Evolutionary conservation across 2,329 filamentous ascomycete species (phyloP).

Genomic region (Diaporthe helianthi): DNA sequence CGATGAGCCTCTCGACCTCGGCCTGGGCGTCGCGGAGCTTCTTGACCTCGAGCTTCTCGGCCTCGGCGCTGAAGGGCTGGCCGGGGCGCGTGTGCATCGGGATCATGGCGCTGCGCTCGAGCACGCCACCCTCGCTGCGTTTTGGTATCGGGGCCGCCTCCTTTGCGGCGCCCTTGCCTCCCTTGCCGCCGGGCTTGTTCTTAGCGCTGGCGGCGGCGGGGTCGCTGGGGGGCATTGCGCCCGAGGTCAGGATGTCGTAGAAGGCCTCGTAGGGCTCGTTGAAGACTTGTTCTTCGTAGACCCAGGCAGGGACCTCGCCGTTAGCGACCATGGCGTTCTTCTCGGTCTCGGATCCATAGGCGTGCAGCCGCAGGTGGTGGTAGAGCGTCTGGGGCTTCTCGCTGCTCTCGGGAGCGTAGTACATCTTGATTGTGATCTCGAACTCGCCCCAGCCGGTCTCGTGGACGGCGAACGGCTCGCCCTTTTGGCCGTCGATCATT

Average conservation of each 20-base stretch:
- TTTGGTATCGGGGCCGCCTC: slow-evolving; percentile 46
- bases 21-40: slow-evolving; percentile 68
- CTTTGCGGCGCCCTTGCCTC: slow-evolving; percentile 59
- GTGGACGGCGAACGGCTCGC: slow-evolving; percentile 78
- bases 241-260: slow-evolving; percentile 83
- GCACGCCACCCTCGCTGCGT: slow-evolving; percentile 58
- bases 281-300: slow-evolving; percentile 94
- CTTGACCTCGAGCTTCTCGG: slow-evolving; percentile 69
- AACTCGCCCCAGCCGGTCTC: slow-evolving; percentile 99
- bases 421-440: slow-evolving; percentile 92
- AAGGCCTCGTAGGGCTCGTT: slow-evolving; percentile 96
- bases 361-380: slow-evolving; percentile 89
- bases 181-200: slow-evolving; percentile 45
- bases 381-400: slow-evolving; percentile 97
- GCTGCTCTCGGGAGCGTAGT: slow-evolving; percentile 84
- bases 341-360: slow-evolving; percentile 83
- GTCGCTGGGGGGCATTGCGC: slow-evolving; percentile 59
- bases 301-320: slow-evolving; percentile 76
- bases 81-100: slow-evolving; percentile 70
- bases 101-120: slow-evolving; percentile 76
- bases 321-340: slow-evolving; percentile 65
- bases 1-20: slow-evolving; percentile 67
- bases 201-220: background rate
- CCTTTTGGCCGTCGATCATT: slow-evolving; percentile 76
- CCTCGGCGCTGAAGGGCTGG: slow-evolving; percentile 77